Evolutionary conservation across 306 rosid genomes (phyloP).

Genomic region (Corylus americana): DNA sequence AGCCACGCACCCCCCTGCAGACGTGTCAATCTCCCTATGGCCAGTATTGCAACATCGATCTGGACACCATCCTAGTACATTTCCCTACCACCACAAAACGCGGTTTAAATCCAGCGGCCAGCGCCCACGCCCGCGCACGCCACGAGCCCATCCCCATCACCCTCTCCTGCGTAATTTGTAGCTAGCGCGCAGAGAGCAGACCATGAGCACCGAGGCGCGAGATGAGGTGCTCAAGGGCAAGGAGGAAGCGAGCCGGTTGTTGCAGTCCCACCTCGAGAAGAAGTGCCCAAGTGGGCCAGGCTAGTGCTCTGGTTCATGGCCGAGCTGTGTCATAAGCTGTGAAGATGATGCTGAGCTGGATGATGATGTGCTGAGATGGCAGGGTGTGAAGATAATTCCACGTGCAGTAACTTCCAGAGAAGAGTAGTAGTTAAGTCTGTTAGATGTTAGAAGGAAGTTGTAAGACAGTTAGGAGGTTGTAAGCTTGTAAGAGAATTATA

Average conservation of each 20-base stretch:
- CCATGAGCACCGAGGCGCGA: constrained; percentile 47
- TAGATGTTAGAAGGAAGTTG: no score
- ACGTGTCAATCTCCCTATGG: no score
- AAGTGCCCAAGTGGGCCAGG: constrained; percentile 59
- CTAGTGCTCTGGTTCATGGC: constrained; percentile 80
- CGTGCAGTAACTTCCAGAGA: no score
- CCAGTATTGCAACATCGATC: background rate
- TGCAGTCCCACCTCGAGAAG: constrained; percentile 22
- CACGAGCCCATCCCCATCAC: background rate
- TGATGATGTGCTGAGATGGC: no score
- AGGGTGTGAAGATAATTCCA: no score
- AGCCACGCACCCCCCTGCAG: no score
- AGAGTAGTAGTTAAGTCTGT: no score
- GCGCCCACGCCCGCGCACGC: background rate
- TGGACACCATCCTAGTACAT: background rate
- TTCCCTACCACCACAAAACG: background rate
- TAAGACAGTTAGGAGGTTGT: no score
- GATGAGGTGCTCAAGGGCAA: constrained; percentile 42
- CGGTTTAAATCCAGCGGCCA: background rate
- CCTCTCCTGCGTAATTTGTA: background rate
- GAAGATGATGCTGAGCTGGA: no score
- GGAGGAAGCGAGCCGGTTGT: constrained; percentile 50
- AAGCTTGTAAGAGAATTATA: no score
- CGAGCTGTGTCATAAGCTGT: constrained; percentile 34
- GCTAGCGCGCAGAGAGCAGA: no score